Conservation (phyloP, 257 asterid species). For the Thymus quinquecostatus region DNA sequence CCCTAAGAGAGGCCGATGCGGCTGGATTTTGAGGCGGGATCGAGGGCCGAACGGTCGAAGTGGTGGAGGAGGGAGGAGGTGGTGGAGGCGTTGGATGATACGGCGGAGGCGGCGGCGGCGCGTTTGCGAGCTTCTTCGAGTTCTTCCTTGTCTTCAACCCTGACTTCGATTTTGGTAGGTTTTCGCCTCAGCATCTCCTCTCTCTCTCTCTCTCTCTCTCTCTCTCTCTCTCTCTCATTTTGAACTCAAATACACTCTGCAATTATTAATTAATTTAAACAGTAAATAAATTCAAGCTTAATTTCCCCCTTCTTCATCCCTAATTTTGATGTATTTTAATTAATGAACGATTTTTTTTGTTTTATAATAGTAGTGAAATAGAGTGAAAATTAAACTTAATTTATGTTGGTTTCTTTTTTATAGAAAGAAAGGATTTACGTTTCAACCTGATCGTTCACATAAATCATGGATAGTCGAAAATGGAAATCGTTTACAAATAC, state of each 20-base stretch:
- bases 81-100: conserved; percentile 37
- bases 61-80: conserved; percentile 79
- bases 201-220: background rate
- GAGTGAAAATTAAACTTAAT: no score
- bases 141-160: conserved; percentile 82
- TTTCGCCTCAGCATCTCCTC: conserved; percentile 76
- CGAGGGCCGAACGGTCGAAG: conserved; percentile 68
- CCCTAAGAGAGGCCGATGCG: conserved; percentile 77
- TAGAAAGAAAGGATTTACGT: no score
- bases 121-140: conserved; percentile 83
- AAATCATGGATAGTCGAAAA: no score
- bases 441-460: no score
- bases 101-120: conserved; percentile 51
- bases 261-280: no score
- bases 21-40: conserved; percentile 69
- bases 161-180: conserved; percentile 81
- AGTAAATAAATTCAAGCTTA: no score
- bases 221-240: background rate
- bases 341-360: no score
- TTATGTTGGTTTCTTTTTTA: no score
- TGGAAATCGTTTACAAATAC: no score
- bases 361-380: no score
- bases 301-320: no score
- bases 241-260: background rate
- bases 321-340: no score